phyloP scores from a whole-genome alignment of 495 filamentous ascomycete species.

The Penicillium canariense region DNA sequence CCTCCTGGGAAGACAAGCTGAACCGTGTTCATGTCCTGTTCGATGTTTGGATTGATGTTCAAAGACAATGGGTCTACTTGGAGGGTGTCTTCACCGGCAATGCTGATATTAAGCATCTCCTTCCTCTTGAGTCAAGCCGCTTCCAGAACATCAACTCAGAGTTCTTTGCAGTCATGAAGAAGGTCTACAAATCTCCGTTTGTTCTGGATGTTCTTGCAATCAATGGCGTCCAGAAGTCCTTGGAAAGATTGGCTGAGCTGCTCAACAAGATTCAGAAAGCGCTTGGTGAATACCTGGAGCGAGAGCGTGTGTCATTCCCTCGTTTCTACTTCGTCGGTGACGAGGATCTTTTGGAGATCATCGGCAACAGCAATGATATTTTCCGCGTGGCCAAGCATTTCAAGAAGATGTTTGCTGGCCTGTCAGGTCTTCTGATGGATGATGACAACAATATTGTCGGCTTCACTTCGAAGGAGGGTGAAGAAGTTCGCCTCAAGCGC shows the following conservation, averaged over 20 bases:
- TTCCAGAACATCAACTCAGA: slow-evolving; percentile 99
- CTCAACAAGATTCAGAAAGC: slow-evolving; percentile 99
- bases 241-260: slow-evolving; percentile 90
- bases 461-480: slow-evolving; percentile 93
- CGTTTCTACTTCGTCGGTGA: slow-evolving; percentile 99
- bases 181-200: slow-evolving; percentile 90
- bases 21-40: slow-evolving; percentile 97
- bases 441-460: slow-evolving; percentile 85
- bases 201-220: slow-evolving; percentile 95
- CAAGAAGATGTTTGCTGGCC: slow-evolving; percentile 99
- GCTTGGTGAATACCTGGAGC: slow-evolving; percentile 96
- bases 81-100: slow-evolving; percentile 99
- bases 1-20: slow-evolving; percentile 94
- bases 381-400: slow-evolving; percentile 95
- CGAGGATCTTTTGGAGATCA: slow-evolving; percentile 98
- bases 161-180: slow-evolving; percentile 97
- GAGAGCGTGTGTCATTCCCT: slow-evolving; percentile 93
- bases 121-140: slow-evolving; percentile 90
- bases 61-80: slow-evolving; percentile 98
- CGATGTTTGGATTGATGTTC: slow-evolving; percentile 99
- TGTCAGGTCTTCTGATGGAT: slow-evolving; percentile 86
- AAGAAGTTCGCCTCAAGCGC: slow-evolving; percentile 81
- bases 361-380: slow-evolving; percentile 97
- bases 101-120: slow-evolving; percentile 96
- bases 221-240: slow-evolving; percentile 87